Evolutionary conservation across 2,329 filamentous ascomycete species (phyloP), one percentile per base, ranked within the genome.

Genomic region (Alternaria dauci): DNA sequence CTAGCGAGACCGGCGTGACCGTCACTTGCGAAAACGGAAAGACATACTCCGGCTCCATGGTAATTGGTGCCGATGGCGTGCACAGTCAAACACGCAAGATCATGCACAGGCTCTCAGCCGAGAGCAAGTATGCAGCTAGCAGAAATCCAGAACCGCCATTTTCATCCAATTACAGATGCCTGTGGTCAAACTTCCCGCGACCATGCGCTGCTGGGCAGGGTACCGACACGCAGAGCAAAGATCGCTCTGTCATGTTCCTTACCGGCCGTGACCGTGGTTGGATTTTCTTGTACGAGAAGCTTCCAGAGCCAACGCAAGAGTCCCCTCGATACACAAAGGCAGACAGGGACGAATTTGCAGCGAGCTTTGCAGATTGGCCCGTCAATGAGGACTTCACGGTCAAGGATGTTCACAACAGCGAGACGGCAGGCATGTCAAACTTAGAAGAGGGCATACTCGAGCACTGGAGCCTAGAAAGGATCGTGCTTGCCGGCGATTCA

Each of bases 71-170:
- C 23, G 52, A 54, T 9, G 52, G 52, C 23, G 41, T 54, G 7
- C 52, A 54, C 30, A 54, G 52, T 9, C 52, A 20, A 46, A 54
- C 52, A 3, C 52, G 52, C 8, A 54, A 54, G 26, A 44, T 44
- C 5, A 54, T 54, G 52, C 41, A 46, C 41, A 54, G n/a, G 1
- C 52, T 54, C 23, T 46, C 52, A 20, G 30, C 20, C 4, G 30
- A 54, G 7, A 26, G 16, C 20, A 25, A 23, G 3, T 54, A 38
- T 16, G 44, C 52, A 36, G 30, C 30, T n/a, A 18, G 30, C 30
- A 14, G 20, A 2, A 54, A 54, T 25, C 52, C 52, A 3, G 52
- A 54, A 54, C 41, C 52, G 20, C 52, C 52, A 0, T 54, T 54
- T 9, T 36, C 20, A 23, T 41, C 52, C 28, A 20, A 54, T 18